phyloP scores from a whole-genome alignment of 768 basidiomycete species.

The Agrocybe pediades region DNA sequence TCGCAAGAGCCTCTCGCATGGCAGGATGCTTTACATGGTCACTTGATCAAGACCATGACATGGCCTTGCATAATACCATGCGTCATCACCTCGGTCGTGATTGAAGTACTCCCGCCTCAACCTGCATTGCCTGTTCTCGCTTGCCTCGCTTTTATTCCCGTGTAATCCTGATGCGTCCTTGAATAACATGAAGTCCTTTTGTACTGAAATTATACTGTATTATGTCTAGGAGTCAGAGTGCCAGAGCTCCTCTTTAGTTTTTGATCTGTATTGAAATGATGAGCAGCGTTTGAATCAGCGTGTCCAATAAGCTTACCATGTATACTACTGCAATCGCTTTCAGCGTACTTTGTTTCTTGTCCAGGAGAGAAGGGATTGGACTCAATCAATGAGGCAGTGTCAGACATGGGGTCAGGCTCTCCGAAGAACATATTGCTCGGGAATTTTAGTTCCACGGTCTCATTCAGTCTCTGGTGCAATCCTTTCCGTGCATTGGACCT shows the following conservation, averaged over 20 bases:
- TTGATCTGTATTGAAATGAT: background rate
- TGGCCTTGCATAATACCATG: slow-evolving; percentile 45
- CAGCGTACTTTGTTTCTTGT: slow-evolving; percentile 12
- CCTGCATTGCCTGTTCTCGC: too few relatives aligned
- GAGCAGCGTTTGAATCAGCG: too few relatives aligned
- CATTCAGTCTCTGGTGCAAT: slow-evolving; percentile 21
- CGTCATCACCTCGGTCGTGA: slow-evolving; percentile 29
- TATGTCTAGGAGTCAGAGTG: slow-evolving; percentile 5
- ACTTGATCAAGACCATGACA: slow-evolving; percentile 49
- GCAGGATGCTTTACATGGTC: slow-evolving; percentile 61
- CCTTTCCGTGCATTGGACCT: slow-evolving; percentile 25
- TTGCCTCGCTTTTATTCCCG: too few relatives aligned
- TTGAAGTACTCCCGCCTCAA: background rate
- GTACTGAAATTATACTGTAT: slow-evolving; percentile 14
- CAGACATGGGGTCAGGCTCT: slow-evolving; percentile 15
- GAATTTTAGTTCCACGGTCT: slow-evolving; percentile 20
- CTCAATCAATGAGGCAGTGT: slow-evolving; percentile 8
- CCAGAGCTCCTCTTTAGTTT: background rate
- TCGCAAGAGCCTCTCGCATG: slow-evolving; percentile 52
- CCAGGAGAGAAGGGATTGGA: slow-evolving; percentile 17
- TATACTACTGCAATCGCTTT: slow-evolving; percentile 7
- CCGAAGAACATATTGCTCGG: slow-evolving; percentile 18
- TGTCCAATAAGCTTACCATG: background rate
- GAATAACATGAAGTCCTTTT: too few relatives aligned
- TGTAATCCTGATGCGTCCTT: too few relatives aligned